Evolutionary conservation across 768 basidiomycete species (phyloP), one percentile per base, ranked within the genome.

Genomic region (Mycena maculata): DNA sequence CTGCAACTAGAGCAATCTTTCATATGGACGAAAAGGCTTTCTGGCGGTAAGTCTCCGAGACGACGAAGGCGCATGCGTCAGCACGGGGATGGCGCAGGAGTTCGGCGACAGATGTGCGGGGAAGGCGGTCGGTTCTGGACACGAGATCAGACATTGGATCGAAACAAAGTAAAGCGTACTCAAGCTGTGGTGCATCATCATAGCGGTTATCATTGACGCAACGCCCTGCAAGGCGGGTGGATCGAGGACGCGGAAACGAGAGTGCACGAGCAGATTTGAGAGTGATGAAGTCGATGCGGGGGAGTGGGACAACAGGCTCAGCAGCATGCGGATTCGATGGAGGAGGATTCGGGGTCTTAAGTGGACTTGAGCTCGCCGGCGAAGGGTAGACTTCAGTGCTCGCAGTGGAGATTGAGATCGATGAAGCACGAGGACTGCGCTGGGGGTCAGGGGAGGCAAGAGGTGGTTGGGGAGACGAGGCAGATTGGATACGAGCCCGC

Each of bases 41-140:
- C 30, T 75, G 76, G 20, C 71, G 69, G 65, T 76, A 80, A 15
- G 55, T 72, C n/a, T 72, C 70, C 61, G 72, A 69, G 20, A 73
- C 66, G 12, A 6, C 45, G 13, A 67, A 67, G 20, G 22, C 27
- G 27, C 53, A 53, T 23, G 59, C 60, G 16, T 38, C 50, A 42
- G 54, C 48, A 25, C 60, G 64, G 6, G 60, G 60, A 20, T 16
- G 33, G 2, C 39, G 44, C 22, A 59, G 59, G 31, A 69, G 33
- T 2, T 42, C 48, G 9, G 39, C 47, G 22, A 69, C 52, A 41
- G 60, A 58, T 36, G 44, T 44, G 49, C 68, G 68, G 33, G 42
- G 38, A 33, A 42, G 33, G 33, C 6, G 36, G 11, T 36, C 20
- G 20, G 22, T 15, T 2, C 30, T 42, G 53, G 42, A 36, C 33